Conservation (phyloP, 1,284 basidiomycete genomes). For the Pseudozyma hubeiensis region DNA sequence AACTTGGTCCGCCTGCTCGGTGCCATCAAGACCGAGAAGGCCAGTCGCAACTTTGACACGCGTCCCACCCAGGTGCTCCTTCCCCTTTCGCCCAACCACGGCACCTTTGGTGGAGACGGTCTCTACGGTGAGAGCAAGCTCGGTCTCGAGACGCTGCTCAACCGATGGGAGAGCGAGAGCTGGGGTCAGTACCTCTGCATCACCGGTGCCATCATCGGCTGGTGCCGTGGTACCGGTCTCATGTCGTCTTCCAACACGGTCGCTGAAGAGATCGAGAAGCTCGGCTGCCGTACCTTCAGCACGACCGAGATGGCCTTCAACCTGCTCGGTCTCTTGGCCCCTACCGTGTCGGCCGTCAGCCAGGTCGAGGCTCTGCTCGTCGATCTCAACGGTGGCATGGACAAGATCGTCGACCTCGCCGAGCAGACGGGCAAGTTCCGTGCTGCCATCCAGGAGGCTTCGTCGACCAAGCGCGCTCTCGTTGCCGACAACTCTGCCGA, state of each 20-base stretch:
- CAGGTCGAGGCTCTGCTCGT: conserved; percentile 98
- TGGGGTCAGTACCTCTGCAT: conserved; percentile 99
- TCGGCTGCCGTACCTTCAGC: conserved; percentile 96
- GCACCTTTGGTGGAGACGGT: conserved; percentile 96
- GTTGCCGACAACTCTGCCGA: conserved; percentile 93
- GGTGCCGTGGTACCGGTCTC: conserved; percentile 84
- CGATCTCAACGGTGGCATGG: conserved; percentile 81
- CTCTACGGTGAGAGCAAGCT: conserved; percentile 99
- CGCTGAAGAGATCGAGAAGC: conserved; percentile 90
- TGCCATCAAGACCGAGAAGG: conserved; percentile 97
- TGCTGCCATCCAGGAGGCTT: conserved; percentile 79
- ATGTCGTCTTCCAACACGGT: conserved; percentile 96
- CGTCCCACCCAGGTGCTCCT: conserved; percentile 97
- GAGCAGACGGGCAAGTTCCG: conserved; percentile 75
- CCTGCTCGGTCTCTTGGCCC: conserved; percentile 96
- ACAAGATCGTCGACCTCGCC: conserved; percentile 71
- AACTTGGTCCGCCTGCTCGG: conserved; percentile 95
- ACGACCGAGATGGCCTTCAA: conserved; percentile 99
- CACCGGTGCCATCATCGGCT: conserved; percentile 97
- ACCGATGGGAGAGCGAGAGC: conserved; percentile 90
- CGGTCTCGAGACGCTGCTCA: conserved; percentile 95
- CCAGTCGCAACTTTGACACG: conserved; percentile 92
- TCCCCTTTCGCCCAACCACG: conserved; percentile 96
- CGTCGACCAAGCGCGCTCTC: conserved; percentile 90
- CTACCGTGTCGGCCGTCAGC: conserved; percentile 99